Conservation (phyloP, 805 yeast genomes). For the Candida sphagnicola region DNA sequence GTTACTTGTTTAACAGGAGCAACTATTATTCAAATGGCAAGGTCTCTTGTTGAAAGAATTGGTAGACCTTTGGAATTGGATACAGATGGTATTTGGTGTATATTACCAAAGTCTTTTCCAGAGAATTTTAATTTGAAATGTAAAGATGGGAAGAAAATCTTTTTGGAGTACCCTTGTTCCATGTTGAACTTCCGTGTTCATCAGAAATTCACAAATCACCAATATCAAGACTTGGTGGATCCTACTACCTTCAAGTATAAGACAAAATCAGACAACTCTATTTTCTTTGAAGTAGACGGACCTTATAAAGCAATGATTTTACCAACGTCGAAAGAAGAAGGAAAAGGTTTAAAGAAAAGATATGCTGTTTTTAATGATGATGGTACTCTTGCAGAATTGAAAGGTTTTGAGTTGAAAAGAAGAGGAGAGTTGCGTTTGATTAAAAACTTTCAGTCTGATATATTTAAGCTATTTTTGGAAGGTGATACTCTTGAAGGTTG, state of each 20-base stretch:
- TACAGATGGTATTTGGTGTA: constrained; percentile 99
- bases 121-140: constrained; percentile 73
- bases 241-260: constrained; percentile 64
- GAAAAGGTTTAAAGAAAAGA: constrained; percentile 91
- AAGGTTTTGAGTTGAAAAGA: constrained; percentile 94
- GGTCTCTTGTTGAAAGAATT: constrained; percentile 81
- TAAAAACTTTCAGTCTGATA: constrained; percentile 92
- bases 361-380: constrained; percentile 96
- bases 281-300: constrained; percentile 97
- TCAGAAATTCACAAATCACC: constrained; percentile 86
- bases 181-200: constrained; percentile 95
- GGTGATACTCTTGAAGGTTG: constrained; percentile 78
- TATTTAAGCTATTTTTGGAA: constrained; percentile 85
- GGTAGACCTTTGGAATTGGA: constrained; percentile 96
- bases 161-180: constrained; percentile 89
- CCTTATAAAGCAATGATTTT: constrained; percentile 97
- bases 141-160: constrained; percentile 72
- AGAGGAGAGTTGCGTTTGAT: constrained; percentile 93
- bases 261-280: constrained; percentile 83
- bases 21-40: constrained; percentile 95
- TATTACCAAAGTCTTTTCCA: constrained; percentile 88
- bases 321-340: constrained; percentile 97
- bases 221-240: constrained; percentile 83
- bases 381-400: constrained; percentile 89
- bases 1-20: constrained; percentile 98